A percentile compares a stretch with the other conserved stretches of the same genome.
Conservation (phyloP, 805 yeast species). For the Ogataea pini region DNA sequence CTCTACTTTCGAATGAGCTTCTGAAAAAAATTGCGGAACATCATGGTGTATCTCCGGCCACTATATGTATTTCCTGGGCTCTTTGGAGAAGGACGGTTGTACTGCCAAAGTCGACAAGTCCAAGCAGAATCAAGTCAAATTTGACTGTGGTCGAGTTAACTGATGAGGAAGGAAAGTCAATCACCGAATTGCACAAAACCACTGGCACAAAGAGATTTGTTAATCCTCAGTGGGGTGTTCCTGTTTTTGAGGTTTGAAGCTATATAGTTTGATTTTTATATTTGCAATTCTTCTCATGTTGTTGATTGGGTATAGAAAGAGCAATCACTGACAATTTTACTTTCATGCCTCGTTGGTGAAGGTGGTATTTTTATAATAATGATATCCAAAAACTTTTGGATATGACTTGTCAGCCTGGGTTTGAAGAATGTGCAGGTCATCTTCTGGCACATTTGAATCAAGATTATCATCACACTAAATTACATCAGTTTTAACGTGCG, state of each 20-base stretch:
- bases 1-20: constrained; percentile 18
- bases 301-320: neutral
- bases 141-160: constrained; percentile 37
- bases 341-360: no score
- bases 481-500: no score
- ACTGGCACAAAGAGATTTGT: neutral
- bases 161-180: constrained; percentile 35
- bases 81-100: constrained; percentile 55
- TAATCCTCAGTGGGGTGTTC: neutral
- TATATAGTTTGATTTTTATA: neutral
- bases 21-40: neutral
- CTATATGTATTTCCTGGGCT: constrained; percentile 59
- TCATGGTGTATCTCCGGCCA: constrained; percentile 45
- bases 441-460: no score
- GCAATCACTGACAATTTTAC: no score
- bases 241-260: neutral
- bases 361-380: no score
- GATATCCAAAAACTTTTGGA: no score
- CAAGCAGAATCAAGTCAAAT: constrained; percentile 44
- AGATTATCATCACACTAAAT: no score
- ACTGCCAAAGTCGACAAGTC: constrained; percentile 50
- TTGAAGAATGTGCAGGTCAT: no score
- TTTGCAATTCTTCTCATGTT: neutral
- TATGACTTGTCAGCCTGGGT: no score
- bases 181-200: constrained; percentile 10